These are phyloP conservation scores for Wickerhamomyces alni DNA, from an alignment of 805 yeast species.

Conservation along the genomic window DNA sequence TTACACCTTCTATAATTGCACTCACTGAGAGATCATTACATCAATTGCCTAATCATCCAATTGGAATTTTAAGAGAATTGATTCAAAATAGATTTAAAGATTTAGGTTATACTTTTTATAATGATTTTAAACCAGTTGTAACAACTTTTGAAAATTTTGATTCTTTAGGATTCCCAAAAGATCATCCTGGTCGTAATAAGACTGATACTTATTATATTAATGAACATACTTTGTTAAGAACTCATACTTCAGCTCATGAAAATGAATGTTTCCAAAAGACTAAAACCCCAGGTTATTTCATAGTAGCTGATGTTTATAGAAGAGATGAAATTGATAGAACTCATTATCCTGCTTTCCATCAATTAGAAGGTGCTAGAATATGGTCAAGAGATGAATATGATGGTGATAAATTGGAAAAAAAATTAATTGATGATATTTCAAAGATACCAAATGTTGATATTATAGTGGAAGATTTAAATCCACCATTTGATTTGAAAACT, in stretches of 20 bases:
- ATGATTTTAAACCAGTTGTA: conserved; percentile 79
- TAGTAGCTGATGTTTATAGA: conserved; percentile 93
- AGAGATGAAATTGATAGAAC: conserved; percentile 94
- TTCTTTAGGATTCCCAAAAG: conserved; percentile 81
- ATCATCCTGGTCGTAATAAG: conserved; percentile 90
- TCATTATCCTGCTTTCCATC: conserved; percentile 96
- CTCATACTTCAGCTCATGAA: conserved; percentile 98
- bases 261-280: conserved; percentile 67
- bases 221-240: conserved; percentile 63
- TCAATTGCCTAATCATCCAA: conserved; percentile 72
- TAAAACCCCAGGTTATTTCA: conserved; percentile 79
- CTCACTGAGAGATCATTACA: conserved; percentile 73
- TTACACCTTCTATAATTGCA: conserved; percentile 64
- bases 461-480: conserved; percentile 70
- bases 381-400: conserved; percentile 54
- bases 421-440: conserved; percentile 53
- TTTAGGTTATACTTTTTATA: conserved; percentile 71
- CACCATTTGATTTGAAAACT: conserved; percentile 40
- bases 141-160: conserved; percentile 83
- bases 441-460: conserved; percentile 62
- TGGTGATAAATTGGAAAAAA: conserved; percentile 30
- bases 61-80: conserved; percentile 74
- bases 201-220: conserved; percentile 93
- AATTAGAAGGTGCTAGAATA: conserved; percentile 91
- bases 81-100: conserved; percentile 63